Evolutionary conservation across 1,139 yeast species (phyloP), one percentile per base, ranked within the genome.

Genomic region (Sugiyamaella xylanicola): DNA sequence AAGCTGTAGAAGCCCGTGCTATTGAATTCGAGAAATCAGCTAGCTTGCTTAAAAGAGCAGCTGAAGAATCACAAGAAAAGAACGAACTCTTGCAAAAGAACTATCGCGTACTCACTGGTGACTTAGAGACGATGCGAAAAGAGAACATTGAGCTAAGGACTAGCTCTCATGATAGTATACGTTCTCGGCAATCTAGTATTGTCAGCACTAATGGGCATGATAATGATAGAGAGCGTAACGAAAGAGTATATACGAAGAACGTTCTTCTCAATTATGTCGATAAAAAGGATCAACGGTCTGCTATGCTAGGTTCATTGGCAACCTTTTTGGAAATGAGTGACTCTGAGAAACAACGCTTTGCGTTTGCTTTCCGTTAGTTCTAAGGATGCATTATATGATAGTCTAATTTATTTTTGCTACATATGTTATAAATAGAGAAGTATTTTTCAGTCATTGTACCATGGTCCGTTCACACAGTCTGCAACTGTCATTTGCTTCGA

Each of bases 231-330:
- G 42, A 37, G 32, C 32, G 43, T 36, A 9, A 32, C 41, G 50
- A 86, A 65, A 76, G 86, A 27, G 89, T 93, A 17, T 93, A 93
- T 68, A 79, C 91, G 54, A 88, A 87, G 68, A 93, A 93, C 68
- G 97, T 93, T 1, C 72, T 93, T 17, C 74, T 93, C 7, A 97
- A 97, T 1, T 93, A 87, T 69, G 73, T 93, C 59, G 97, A 92
- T 67, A 96, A 89, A 67, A 87, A 81, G 65, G 98, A 92, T n/a
- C 97, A 92, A 70, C 77, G 98, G 54, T 84, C 79, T 36, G 89
- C 85, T 68, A 77, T 93, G 51, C 74, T 93, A 41, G 97, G 98
- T 0, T 98, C 93, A 4, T 77, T 93, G 29, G 81, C 92, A 54
- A 84, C 89, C 58, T 72, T 93, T 50, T 77, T 93, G 59, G 83